Percentiles rank a stretch among this genome's conserved stretches.
These are phyloP conservation scores for Durusdinium trenchii DNA, from an alignment of 73 alveolate species.

Conservation along the genomic window DNA sequence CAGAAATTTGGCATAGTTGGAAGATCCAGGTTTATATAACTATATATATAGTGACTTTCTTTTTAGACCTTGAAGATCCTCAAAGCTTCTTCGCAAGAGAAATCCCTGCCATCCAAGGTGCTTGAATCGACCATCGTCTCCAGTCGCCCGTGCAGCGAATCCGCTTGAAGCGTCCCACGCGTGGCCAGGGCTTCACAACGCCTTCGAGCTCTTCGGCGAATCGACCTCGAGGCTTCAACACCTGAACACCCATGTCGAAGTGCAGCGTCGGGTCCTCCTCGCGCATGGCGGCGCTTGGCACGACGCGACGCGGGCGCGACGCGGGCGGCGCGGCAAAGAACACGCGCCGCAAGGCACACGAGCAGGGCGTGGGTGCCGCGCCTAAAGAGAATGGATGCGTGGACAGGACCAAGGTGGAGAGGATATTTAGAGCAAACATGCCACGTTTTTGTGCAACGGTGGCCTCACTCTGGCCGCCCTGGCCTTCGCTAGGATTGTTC, in stretches of 20 bases:
- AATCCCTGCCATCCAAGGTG: background rate
- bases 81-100: no score
- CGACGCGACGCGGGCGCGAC: background rate
- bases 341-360: background rate
- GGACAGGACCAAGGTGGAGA: background rate
- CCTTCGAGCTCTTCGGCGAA: conserved; percentile 56
- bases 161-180: conserved; percentile 86
- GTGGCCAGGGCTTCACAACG: conserved; percentile 76
- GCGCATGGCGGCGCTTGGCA: background rate
- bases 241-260: conserved; percentile 79
- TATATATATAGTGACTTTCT: no score
- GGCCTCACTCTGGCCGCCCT: no score
- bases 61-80: no score
- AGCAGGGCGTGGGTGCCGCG: background rate
- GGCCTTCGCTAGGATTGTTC: no score
- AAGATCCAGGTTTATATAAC: no score
- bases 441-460: no score
- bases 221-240: conserved; percentile 45
- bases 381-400: background rate
- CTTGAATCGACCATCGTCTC: conserved; percentile 14
- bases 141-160: conserved; percentile 42
- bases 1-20: no score
- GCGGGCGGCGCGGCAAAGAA: background rate
- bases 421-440: no score
- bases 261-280: conserved; percentile 34